Base-by-base conservation (phyloP, 2,329 filamentous ascomycete species). In the Neocucurbitaria cava region DNA sequence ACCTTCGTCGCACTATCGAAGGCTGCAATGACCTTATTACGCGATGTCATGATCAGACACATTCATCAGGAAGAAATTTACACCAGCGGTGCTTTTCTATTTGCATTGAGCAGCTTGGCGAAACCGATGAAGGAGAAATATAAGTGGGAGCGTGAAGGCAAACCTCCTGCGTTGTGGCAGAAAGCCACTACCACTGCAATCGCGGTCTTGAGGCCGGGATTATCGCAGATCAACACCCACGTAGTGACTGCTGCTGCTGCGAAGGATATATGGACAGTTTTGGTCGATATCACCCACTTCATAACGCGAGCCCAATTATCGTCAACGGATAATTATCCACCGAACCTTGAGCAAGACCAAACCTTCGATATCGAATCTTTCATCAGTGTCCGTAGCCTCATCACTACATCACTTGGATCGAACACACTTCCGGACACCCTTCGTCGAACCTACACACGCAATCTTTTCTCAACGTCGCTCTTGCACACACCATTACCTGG, bases 1-100 rank as follows among this genome's bases (percentile, higher is more conserved):
- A 96, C 92, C 0, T 98, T 92, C 70, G 87, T 99, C 50, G 94
- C 95, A 30, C 85, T 98, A 69, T 92, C 93, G 1, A 96, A 95
- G 73, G 85, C 86, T 18, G 87, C 89, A 54, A 95, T 96, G 83
- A 79, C 82, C 2, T 84, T 92, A 41, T 75, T 96, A 1, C 82
- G 89, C 59, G 78, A 77, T 0, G 76, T 91, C 2, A 79, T 89
- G 3, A 75, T 86, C 3, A 76, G 80, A 15, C 87, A 91, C 58
- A 83, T 86, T 0, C 73, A 78, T 0, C 86, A 90, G 21, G 69
- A 79, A n/a, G 86, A 89, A 31, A 85, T 96, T 0, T 92, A 93
- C 67, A 79, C 78, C 1, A 87, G 86, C 40, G 87, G 87, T 1
- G 87, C 91, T 1, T 81, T 96, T 21, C 76, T 85, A 1, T 80